phyloP scores from a whole-genome alignment of 495 filamentous ascomycete species.

The Aspergillus wentii region DNA sequence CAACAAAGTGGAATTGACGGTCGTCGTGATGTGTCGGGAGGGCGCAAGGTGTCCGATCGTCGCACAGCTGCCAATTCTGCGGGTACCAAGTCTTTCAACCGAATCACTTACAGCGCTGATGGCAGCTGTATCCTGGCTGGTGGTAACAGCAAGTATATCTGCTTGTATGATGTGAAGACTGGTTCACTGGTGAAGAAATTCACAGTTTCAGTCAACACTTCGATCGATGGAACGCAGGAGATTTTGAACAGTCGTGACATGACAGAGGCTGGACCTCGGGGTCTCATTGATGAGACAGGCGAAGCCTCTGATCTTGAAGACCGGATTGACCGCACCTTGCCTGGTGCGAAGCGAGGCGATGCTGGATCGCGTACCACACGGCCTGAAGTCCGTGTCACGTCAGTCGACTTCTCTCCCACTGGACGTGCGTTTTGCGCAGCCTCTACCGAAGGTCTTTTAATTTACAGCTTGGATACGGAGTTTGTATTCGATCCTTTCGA shows the following conservation, averaged over 20 bases:
- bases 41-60: constrained; percentile 79
- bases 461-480: constrained; percentile 81
- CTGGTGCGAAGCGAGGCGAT: constrained; percentile 83
- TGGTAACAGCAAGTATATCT: constrained; percentile 96
- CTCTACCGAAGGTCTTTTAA: constrained; percentile 86
- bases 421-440: constrained; percentile 91
- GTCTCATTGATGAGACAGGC: constrained; percentile 77
- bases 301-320: constrained; percentile 87
- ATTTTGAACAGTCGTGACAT: constrained; percentile 87
- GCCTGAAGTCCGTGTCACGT: constrained; percentile 81
- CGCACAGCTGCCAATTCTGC: constrained; percentile 84
- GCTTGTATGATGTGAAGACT: constrained; percentile 84
- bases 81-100: constrained; percentile 84
- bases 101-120: constrained; percentile 84
- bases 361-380: constrained; percentile 66
- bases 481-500: constrained; percentile 91
- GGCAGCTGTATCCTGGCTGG: constrained; percentile 84
- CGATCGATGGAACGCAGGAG: constrained; percentile 92
- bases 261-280: constrained; percentile 83
- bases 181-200: constrained; percentile 91
- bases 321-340: constrained; percentile 77
- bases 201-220: constrained; percentile 89
- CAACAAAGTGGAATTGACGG: constrained; percentile 80
- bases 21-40: constrained; percentile 87
- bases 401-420: constrained; percentile 81